Evolutionary conservation across 352 stramenopile species (phyloP).

Genomic region (Phytophthora ohioensis): DNA sequence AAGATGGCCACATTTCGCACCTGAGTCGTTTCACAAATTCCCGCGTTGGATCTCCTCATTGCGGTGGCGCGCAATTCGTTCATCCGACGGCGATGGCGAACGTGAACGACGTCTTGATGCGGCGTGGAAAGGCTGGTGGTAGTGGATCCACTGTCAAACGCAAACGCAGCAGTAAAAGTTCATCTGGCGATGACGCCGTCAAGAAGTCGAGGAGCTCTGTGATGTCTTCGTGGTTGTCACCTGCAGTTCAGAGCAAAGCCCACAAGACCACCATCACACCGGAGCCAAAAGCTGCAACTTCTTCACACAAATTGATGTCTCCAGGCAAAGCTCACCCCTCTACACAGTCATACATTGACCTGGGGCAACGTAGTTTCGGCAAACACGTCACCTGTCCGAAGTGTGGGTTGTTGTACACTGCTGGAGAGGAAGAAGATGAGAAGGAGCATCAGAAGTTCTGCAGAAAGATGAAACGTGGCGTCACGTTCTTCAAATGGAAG

Average conservation of each 20-base stretch:
- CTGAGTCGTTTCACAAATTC: slow-evolving; percentile 5
- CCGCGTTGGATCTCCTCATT: slow-evolving; percentile 1
- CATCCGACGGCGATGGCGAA: slow-evolving; percentile 24
- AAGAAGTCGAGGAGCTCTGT: slow-evolving; percentile 30
- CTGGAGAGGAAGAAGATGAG: slow-evolving; percentile 78
- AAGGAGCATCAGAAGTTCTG: slow-evolving; percentile 77
- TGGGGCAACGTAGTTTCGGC: slow-evolving; percentile 79
- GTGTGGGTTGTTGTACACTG: slow-evolving; percentile 80
- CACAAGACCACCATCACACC: slow-evolving; percentile 31
- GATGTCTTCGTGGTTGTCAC: slow-evolving; percentile 25
- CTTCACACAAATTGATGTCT: slow-evolving; percentile 13
- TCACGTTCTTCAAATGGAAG: slow-evolving; percentile 75
- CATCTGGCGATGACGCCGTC: neutral
- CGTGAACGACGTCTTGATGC: slow-evolving; percentile 62
- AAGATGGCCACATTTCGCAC: slow-evolving; percentile 11
- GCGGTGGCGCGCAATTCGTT: slow-evolving; percentile 8
- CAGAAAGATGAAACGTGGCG: slow-evolving; percentile 44
- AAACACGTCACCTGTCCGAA: slow-evolving; percentile 61
- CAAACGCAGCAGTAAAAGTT: slow-evolving; percentile 36
- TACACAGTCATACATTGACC: slow-evolving; percentile 77
- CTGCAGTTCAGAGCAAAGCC: slow-evolving; percentile 23
- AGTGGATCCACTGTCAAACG: slow-evolving; percentile 39
- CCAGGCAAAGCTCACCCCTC: slow-evolving; percentile 21
- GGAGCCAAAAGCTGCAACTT: slow-evolving; percentile 21
- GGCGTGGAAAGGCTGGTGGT: slow-evolving; percentile 27